Conservation (phyloP, 148 eudicot species). For the Arbutus unedo region DNA sequence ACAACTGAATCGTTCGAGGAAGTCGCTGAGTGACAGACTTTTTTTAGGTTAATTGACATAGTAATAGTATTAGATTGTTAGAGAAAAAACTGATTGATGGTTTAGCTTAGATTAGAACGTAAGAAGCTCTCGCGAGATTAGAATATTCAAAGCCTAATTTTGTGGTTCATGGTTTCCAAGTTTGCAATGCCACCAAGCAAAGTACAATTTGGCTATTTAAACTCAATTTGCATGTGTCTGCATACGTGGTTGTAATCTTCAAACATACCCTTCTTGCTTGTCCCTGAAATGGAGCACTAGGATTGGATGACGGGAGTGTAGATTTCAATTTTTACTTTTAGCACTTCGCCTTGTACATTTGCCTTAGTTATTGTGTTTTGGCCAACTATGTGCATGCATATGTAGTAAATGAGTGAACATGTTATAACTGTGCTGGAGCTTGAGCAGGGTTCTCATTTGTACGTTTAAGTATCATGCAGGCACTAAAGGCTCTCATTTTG, state of each 20-base stretch:
- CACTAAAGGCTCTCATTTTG: constrained; percentile 72
- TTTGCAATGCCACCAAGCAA: background rate
- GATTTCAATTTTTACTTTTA: background rate
- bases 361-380: background rate
- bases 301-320: background rate
- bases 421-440: background rate
- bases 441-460: background rate
- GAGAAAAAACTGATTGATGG: background rate
- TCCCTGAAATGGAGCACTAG: background rate
- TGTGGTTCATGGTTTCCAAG: background rate
- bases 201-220: background rate
- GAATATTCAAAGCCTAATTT: background rate
- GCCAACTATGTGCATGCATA: background rate
- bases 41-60: background rate
- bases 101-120: background rate
- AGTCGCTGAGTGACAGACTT: background rate
- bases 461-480: constrained; percentile 29
- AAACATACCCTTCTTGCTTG: background rate
- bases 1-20: background rate
- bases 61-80: background rate
- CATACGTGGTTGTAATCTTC: background rate
- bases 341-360: background rate
- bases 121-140: background rate
- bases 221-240: background rate
- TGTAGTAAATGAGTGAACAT: background rate